Conservation (phyloP, 177 flowering plant genomes). For the Tripterygium wilfordii region DNA sequence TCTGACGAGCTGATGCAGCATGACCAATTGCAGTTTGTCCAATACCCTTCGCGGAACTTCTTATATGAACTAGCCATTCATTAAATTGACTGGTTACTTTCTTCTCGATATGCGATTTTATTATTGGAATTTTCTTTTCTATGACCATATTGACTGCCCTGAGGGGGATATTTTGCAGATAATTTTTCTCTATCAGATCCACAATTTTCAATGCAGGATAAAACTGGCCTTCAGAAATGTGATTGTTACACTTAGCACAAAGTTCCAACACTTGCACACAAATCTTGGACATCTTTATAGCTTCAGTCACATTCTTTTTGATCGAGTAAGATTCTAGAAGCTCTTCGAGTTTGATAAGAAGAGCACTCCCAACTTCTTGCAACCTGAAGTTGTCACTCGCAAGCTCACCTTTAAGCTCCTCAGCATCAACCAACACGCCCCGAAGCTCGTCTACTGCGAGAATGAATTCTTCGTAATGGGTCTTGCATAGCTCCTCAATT, state of each 20-base stretch:
- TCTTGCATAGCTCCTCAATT: constrained; percentile 89
- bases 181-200: constrained; percentile 64
- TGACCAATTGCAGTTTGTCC: constrained; percentile 87
- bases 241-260: constrained; percentile 67
- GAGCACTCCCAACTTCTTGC: constrained; percentile 72
- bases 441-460: constrained; percentile 92
- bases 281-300: constrained; percentile 59
- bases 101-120: constrained; percentile 75
- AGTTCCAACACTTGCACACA: constrained; percentile 67
- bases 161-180: constrained; percentile 52
- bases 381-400: constrained; percentile 65
- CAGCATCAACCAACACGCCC: constrained; percentile 88
- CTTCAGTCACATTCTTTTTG: constrained; percentile 70
- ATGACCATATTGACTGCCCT: constrained; percentile 43
- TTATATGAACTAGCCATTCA: constrained; percentile 82
- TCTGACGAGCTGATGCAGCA: constrained; percentile 70
- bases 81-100: constrained; percentile 60
- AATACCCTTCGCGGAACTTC: constrained; percentile 71
- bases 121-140: constrained; percentile 55
- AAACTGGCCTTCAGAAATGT: constrained; percentile 64
- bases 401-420: constrained; percentile 74
- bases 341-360: constrained; percentile 69
- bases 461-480: constrained; percentile 91
- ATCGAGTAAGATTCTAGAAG: constrained; percentile 67
- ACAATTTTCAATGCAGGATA: constrained; percentile 79